These are phyloP conservation scores for Aspergillus oerlinghausenensis DNA, from an alignment of 2,329 filamentous ascomycete genomes.

Conservation along the genomic window DNA sequence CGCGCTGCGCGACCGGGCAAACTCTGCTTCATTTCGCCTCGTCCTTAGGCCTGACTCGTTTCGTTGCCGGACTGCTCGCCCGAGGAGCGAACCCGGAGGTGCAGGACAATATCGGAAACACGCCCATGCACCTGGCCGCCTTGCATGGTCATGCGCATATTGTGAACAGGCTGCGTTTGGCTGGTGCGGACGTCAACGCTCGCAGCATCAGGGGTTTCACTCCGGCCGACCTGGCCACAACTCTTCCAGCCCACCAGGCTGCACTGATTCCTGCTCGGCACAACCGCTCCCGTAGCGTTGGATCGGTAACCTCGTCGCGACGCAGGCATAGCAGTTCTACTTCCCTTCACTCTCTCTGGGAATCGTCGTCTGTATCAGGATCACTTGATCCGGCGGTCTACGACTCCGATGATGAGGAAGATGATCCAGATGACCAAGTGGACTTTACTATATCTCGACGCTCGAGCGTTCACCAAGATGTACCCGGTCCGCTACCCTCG, in stretches of 20 bases:
- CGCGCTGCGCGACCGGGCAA: constrained; percentile 63
- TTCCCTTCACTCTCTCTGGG: constrained; percentile 65
- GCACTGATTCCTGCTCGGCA: constrained; percentile 60
- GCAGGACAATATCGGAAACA: constrained; percentile 74
- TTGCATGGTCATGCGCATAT: constrained; percentile 72
- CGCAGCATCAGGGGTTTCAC: constrained; percentile 67
- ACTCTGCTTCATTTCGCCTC: constrained; percentile 78
- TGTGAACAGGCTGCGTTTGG: constrained; percentile 67
- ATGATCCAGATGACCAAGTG: constrained; percentile 21
- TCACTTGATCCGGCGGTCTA: constrained; percentile 43
- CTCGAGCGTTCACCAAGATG: constrained; percentile 34
- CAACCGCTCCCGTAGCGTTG: constrained; percentile 62
- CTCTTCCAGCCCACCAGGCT: constrained; percentile 59
- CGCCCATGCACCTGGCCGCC: constrained; percentile 75
- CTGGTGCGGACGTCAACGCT: constrained; percentile 67
- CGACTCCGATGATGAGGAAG: constrained; percentile 32
- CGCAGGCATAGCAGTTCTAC: constrained; percentile 58
- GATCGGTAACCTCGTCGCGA: constrained; percentile 51
- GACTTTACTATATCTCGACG: constrained; percentile 31
- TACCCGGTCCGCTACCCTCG: constrained; percentile 17
- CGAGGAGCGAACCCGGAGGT: constrained; percentile 72
- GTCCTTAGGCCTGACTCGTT: constrained; percentile 67
- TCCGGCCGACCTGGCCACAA: constrained; percentile 65
- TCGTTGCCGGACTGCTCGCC: constrained; percentile 71
- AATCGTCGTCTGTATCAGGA: constrained; percentile 47